Evolutionary conservation across 2,329 filamentous ascomycete genomes (phyloP), one percentile per base, ranked within the genome.

Genomic region (Fusarium graminum): DNA sequence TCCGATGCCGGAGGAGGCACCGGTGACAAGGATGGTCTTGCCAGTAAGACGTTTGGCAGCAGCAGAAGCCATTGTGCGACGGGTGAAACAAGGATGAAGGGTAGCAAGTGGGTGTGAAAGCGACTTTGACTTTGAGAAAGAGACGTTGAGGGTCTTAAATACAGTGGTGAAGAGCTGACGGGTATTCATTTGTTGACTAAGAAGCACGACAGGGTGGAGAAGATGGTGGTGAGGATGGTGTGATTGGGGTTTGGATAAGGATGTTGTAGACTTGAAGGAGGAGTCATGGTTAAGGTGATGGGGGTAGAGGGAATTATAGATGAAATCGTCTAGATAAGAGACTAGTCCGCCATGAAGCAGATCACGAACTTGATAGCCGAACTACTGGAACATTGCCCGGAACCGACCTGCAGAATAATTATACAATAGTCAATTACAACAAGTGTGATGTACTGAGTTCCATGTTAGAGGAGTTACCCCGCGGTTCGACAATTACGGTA

Each of bases 1-100:
- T 25, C 95, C 95, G 78, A 99, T 98, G 64, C 95, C 95, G 19
- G 93, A 96, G 6, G 91, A 95, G 30, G 95, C 95, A 56, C 95
- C 95, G 7, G 95, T 98, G 66, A 99, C 87, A 57, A 98, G 80
- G 59, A 98, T 84, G 6, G 93, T 98, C 83, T 98, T 98, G 86
- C 93, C 93, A 74, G 91, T 86, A 62, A 99, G 92, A 81, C 94
- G 93, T 78, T 93, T 91, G 66, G 85, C 85, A 80, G 91, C 88
- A 38, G 92, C 86, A 45, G 84, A 79, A 34, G 81, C 74, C 83
- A 85, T 85, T 63, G 75, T 79, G 72, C 75, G 75, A 54, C 45
- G 57, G 40, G 59, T 55, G 40, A 63, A 59, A 52, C 62, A 51
- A 13, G 52, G 56, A 17, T 46, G 46, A 22, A 59, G 26, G 38